Conservation (phyloP, 2,329 filamentous ascomycete species). For the Microsporum canis region DNA sequence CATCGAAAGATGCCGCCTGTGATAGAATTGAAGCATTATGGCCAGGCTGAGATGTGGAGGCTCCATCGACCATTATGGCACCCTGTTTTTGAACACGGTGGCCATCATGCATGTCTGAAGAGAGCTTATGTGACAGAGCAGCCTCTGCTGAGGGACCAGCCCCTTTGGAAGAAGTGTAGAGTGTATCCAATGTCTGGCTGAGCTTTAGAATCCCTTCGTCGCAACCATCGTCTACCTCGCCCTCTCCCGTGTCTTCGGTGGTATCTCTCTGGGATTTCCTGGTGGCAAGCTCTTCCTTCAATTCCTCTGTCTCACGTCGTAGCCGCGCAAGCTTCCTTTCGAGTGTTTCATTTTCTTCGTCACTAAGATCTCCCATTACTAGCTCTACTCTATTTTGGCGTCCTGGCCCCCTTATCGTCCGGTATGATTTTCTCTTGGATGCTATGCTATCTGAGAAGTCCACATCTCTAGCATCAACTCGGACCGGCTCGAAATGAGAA, state of each 20-base stretch:
- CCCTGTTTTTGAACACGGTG: constrained; percentile 1
- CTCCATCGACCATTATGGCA: neutral
- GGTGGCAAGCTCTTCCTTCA: constrained; percentile 43
- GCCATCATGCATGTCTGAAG: constrained; percentile 7
- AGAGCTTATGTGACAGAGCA: constrained; percentile 26
- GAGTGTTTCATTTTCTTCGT: constrained; percentile 67
- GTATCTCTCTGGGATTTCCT: constrained; percentile 45
- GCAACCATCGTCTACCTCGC: constrained; percentile 30
- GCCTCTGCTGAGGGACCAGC: constrained; percentile 25
- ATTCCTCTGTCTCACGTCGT: constrained; percentile 68
- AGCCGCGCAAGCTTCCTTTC: constrained; percentile 71
- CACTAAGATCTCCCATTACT: constrained; percentile 63
- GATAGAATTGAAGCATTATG: constrained; percentile 47
- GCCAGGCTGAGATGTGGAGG: constrained; percentile 2
- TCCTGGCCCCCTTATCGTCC: constrained; percentile 56
- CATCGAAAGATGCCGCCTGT: constrained; percentile 79
- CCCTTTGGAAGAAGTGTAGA: constrained; percentile 34
- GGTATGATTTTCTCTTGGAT: constrained; percentile 73
- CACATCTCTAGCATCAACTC: constrained; percentile 63
- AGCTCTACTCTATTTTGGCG: constrained; percentile 42
- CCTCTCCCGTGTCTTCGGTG: constrained; percentile 34
- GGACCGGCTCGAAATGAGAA: constrained; percentile 61
- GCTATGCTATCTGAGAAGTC: constrained; percentile 86
- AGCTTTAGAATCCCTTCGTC: constrained; percentile 55
- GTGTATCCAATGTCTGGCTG: constrained; percentile 58